Evolutionary conservation across 345 rosid species (phyloP).

Genomic region (Heritiera littoralis): DNA sequence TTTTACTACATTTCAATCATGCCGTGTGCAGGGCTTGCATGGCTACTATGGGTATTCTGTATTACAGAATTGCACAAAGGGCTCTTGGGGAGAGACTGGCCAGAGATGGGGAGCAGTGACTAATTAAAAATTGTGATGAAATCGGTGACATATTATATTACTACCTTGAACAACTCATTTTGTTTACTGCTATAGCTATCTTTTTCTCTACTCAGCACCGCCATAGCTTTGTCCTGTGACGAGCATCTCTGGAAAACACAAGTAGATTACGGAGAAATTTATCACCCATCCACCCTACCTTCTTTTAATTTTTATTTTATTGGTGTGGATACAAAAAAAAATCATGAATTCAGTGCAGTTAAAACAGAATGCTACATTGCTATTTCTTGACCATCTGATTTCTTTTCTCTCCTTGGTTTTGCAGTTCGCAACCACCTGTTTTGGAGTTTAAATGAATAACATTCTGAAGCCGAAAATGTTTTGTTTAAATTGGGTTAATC

Average conservation of each 20-base stretch:
- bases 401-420: too few relatives aligned
- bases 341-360: not conserved
- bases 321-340: not conserved
- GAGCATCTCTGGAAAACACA: not conserved
- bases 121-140: not conserved
- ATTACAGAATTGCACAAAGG: constrained; percentile 87
- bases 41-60: constrained; percentile 96
- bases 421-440: not conserved
- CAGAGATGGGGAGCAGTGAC: constrained; percentile 57
- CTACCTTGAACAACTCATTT: constrained; percentile 7
- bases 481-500: too few relatives aligned
- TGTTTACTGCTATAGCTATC: not conserved
- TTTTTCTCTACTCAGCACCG: not conserved
- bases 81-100: constrained; percentile 58
- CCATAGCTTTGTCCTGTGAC: not conserved
- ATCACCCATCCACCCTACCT: not conserved
- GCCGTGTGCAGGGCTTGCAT: constrained; percentile 86
- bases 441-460: too few relatives aligned
- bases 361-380: not conserved
- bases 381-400: not conserved
- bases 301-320: not conserved
- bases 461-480: too few relatives aligned
- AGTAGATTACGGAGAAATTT: not conserved
- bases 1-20: constrained; percentile 9
- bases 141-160: not conserved